Percentiles rank a stretch among this genome's conserved stretches.
Conservation (phyloP, 768 basidiomycete species). For the Trametopsis cervina region DNA sequence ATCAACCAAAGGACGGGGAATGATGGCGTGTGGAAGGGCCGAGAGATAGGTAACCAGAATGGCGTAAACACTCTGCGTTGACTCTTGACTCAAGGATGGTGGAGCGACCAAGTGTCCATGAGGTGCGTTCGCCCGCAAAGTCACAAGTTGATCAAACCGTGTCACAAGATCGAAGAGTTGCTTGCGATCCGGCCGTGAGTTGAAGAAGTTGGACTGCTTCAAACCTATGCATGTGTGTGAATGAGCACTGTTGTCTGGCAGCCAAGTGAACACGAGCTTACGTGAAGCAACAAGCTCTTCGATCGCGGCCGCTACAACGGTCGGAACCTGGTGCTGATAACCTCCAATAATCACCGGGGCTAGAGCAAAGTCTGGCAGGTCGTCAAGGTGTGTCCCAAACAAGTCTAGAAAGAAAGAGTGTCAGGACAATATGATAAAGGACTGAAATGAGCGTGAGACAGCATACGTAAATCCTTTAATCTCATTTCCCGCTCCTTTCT, state of each 20-base stretch:
- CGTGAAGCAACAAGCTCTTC: slow-evolving; percentile 44
- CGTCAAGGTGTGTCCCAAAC: slow-evolving; percentile 30
- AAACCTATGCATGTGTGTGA: slow-evolving; percentile 26
- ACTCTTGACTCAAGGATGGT: slow-evolving; percentile 24
- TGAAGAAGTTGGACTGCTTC: slow-evolving; percentile 36
- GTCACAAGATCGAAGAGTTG: slow-evolving; percentile 33
- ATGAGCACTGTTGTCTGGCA: not conserved
- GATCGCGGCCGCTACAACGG: slow-evolving; percentile 33
- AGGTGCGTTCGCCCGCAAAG: slow-evolving; percentile 6
- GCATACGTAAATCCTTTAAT: not conserved
- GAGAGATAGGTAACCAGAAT: slow-evolving; percentile 41
- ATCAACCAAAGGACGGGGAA: slow-evolving; percentile 34
- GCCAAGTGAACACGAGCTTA: slow-evolving; percentile 5
- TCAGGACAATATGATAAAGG: not conserved
- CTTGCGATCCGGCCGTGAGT: slow-evolving; percentile 33
- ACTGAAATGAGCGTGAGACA: not conserved
- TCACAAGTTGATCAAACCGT: slow-evolving; percentile 25
- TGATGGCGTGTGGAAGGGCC: slow-evolving; percentile 38
- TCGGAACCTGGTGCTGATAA: slow-evolving; percentile 31
- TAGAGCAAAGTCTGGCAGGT: slow-evolving; percentile 27
- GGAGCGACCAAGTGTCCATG: slow-evolving; percentile 14
- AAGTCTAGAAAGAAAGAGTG: slow-evolving; percentile 20
- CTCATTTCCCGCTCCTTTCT: slow-evolving; percentile 1
- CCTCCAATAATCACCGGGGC: slow-evolving; percentile 29
- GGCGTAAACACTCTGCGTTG: slow-evolving; percentile 37